These are phyloP conservation scores for Clitopilus passeckerianus DNA, from an alignment of 768 basidiomycete genomes.

Conservation along the genomic window DNA sequence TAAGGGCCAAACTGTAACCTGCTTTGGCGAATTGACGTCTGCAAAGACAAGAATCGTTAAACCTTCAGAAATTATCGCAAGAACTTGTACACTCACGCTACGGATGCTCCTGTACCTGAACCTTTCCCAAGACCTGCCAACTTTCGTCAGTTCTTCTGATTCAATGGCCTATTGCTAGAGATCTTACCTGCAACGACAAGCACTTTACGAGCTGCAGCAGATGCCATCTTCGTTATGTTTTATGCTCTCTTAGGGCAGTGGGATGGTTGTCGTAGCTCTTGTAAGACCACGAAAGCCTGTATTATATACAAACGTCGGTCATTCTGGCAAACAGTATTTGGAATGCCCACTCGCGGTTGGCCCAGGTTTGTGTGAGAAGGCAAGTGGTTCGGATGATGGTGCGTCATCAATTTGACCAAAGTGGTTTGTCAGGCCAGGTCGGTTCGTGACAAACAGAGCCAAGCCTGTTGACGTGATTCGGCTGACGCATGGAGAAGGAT, in stretches of 20 bases:
- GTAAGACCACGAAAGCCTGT: too few species aligned
- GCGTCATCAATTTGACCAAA: not conserved
- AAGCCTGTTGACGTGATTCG: not conserved
- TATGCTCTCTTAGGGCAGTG: not conserved
- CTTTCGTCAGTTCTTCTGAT: conserved; percentile 2
- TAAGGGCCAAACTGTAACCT: conserved; percentile 63
- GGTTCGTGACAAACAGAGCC: not conserved
- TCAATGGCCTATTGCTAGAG: not conserved
- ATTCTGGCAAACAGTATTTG: too few species aligned
- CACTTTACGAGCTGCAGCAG: conserved; percentile 38
- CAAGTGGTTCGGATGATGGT: not conserved
- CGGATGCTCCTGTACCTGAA: conserved; percentile 51
- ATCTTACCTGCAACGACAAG: conserved; percentile 53
- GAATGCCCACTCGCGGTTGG: too few species aligned
- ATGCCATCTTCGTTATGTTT: conserved; percentile 11
- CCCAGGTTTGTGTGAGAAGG: too few species aligned
- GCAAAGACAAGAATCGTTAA: conserved; percentile 3
- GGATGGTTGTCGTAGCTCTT: not conserved
- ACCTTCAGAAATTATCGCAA: not conserved
- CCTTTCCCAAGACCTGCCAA: conserved; percentile 38
- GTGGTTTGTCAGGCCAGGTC: not conserved
- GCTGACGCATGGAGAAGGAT: too few species aligned
- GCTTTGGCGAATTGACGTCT: conserved; percentile 58
- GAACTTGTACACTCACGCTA: conserved; percentile 39
- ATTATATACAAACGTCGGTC: too few species aligned